Conservation (phyloP, 1,139 yeast species). For the Suhomyces wounanorum region DNA sequence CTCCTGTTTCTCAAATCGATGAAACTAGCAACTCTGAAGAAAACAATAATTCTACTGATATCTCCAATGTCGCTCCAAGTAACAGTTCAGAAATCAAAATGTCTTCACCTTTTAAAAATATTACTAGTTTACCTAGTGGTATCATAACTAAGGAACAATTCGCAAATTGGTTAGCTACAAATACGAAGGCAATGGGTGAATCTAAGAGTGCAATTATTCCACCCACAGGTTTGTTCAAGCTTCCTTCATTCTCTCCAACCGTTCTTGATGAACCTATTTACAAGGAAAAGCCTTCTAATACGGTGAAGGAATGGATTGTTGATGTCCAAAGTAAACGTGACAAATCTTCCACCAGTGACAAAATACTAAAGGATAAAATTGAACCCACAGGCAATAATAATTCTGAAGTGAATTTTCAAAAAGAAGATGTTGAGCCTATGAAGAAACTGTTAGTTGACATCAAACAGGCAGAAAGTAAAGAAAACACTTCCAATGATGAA, state of each 20-base stretch:
- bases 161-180: conserved; percentile 8
- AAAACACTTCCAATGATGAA: background rate
- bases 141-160: conserved; percentile 8
- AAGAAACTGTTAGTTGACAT: background rate
- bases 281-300: background rate
- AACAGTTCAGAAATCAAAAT: background rate
- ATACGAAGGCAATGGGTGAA: conserved; percentile 5
- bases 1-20: too few species aligned
- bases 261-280: background rate
- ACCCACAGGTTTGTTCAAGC: conserved; percentile 5
- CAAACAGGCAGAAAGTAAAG: background rate
- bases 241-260: conserved; percentile 1
- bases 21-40: too few species aligned
- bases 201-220: background rate
- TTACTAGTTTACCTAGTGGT: conserved; percentile 7
- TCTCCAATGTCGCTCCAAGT: background rate
- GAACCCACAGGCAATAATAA: background rate
- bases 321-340: background rate
- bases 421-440: background rate
- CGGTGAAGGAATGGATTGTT: background rate
- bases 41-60: too few species aligned
- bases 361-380: background rate
- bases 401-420: too few species aligned
- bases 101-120: background rate
- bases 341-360: background rate